phyloP scores from a whole-genome alignment of 2,329 filamentous ascomycete species.

The Ceratocystis huliohia region DNA sequence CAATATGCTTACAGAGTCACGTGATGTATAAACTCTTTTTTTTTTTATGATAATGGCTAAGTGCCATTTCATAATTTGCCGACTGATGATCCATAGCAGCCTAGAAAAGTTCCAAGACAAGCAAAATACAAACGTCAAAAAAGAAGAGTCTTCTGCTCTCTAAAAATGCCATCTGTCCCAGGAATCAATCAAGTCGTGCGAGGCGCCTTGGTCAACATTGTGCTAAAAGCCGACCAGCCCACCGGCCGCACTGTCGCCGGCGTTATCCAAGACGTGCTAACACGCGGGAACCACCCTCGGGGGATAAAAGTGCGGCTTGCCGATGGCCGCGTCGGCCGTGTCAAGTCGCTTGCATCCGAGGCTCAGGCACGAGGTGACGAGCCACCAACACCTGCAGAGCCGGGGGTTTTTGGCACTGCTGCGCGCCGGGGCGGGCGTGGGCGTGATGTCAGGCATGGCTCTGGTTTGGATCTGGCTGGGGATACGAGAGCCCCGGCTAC shows the following conservation, averaged over 20 bases:
- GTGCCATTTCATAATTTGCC: too few species aligned
- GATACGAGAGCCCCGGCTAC: slow-evolving; percentile 27
- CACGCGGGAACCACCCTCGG: slow-evolving; percentile 59
- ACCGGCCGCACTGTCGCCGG: slow-evolving; percentile 60
- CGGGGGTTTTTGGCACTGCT: slow-evolving; percentile 13
- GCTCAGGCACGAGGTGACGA: slow-evolving; percentile 22
- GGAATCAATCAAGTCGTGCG: slow-evolving; percentile 41
- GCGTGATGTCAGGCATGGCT: slow-evolving; percentile 28
- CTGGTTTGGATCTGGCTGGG: slow-evolving; percentile 26
- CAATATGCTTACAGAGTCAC: too few species aligned
- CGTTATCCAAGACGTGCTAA: slow-evolving; percentile 53
- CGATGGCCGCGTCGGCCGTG: slow-evolving; percentile 60
- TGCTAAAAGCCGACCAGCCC: slow-evolving; percentile 63
- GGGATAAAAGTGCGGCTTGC: slow-evolving; percentile 66
- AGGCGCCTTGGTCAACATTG: slow-evolving; percentile 55
- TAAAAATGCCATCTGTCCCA: slow-evolving; percentile 31
- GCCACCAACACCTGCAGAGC: slow-evolving; percentile 15
- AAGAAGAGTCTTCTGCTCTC: background rate
- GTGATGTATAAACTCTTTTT: too few species aligned
- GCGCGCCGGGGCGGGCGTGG: slow-evolving; percentile 27
- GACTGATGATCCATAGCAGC: too few species aligned
- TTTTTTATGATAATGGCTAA: too few species aligned
- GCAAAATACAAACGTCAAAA: background rate
- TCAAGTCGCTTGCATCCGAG: slow-evolving; percentile 45
- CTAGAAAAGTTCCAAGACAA: background rate